Percentiles rank a stretch among this genome's conserved stretches.
phyloP scores from a whole-genome alignment of 2,329 filamentous ascomycete genomes.

The Beauveria sp. region DNA sequence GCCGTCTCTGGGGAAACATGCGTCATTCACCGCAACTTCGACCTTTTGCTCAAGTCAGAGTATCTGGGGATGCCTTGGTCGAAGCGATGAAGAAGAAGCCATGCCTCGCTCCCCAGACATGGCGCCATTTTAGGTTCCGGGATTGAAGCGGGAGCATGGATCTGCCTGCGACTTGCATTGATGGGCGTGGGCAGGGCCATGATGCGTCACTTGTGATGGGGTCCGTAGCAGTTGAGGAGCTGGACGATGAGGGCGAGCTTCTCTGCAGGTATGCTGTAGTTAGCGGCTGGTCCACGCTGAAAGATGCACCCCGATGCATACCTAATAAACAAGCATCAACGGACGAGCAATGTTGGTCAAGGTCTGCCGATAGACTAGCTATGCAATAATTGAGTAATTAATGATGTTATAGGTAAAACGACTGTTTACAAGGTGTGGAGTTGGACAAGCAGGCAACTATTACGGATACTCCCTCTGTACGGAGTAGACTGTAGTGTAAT shows the following conservation, averaged over 20 bases:
- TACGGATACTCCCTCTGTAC: no score
- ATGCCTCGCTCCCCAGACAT: background rate
- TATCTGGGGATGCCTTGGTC: background rate
- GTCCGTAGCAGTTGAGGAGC: background rate
- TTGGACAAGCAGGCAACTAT: background rate
- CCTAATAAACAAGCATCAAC: background rate
- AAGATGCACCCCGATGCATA: constrained; percentile 7
- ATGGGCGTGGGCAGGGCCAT: background rate
- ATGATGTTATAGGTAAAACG: no score
- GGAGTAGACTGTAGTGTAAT: no score
- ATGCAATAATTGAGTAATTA: no score
- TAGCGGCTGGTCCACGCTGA: constrained; percentile 1
- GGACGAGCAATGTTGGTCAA: background rate
- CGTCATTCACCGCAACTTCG: constrained; percentile 11
- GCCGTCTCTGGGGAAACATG: background rate
- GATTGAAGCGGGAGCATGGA: background rate
- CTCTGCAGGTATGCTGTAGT: background rate
- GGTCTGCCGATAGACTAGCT: no score
- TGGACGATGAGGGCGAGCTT: background rate
- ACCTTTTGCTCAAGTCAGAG: background rate
- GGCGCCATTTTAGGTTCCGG: constrained; percentile 6
- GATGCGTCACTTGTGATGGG: constrained; percentile 7
- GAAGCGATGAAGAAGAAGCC: background rate
- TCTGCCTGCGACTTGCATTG: background rate
- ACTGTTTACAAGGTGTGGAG: no score